Percentiles rank a stretch among this genome's conserved stretches.
Conservation (phyloP, 495 filamentous ascomycete species). For the Amorphotheca resinae region DNA sequence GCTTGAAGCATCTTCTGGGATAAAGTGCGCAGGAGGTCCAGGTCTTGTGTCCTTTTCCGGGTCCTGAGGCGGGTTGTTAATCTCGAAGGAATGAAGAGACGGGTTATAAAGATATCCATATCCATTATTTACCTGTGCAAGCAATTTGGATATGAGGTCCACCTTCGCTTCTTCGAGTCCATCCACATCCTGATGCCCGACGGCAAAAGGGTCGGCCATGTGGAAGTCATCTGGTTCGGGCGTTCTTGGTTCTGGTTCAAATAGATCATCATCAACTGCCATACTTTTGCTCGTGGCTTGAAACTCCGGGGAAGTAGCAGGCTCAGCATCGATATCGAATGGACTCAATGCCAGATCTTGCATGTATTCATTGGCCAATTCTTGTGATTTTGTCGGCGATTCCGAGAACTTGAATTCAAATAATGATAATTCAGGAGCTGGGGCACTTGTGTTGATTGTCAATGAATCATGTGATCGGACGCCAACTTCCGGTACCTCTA, state of each 20-base stretch:
- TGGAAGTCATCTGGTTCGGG: neutral
- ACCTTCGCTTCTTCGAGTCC: neutral
- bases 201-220: conserved; percentile 12
- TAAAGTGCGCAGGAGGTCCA: neutral
- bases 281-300: conserved; percentile 35
- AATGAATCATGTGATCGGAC: neutral
- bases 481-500: neutral
- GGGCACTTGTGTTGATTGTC: conserved; percentile 1
- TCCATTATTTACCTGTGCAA: conserved; percentile 43
- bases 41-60: conserved; percentile 5
- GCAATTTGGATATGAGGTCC: conserved; percentile 24
- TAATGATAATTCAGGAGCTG: conserved; percentile 3
- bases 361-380: conserved; percentile 19
- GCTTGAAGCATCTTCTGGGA: conserved; percentile 7
- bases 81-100: conserved; percentile 34
- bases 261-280: conserved; percentile 34
- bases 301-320: conserved; percentile 15
- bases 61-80: conserved; percentile 3
- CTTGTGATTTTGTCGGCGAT: conserved; percentile 6
- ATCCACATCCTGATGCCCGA: conserved; percentile 5
- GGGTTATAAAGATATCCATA: conserved; percentile 42
- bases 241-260: conserved; percentile 27
- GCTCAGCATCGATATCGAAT: conserved; percentile 20
- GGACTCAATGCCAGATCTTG: conserved; percentile 23
- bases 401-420: conserved; percentile 11